phyloP scores from a whole-genome alignment of 768 basidiomycete genomes.

The Megacollybia marginata region DNA sequence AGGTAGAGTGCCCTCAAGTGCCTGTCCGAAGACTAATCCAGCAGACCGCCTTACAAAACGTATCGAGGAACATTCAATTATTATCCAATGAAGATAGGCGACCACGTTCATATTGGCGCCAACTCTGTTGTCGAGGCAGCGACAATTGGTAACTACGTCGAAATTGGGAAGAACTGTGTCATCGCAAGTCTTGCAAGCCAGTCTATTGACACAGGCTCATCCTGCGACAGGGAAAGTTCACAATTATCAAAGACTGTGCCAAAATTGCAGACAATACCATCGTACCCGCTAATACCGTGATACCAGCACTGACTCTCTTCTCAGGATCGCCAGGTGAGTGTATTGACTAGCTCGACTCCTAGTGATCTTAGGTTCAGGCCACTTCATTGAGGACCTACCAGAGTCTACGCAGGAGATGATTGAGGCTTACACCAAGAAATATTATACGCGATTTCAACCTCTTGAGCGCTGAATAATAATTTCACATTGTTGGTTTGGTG shows the following conservation, averaged over 20 bases:
- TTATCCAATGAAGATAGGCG: conserved; percentile 96
- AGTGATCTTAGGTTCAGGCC: conserved; percentile 37
- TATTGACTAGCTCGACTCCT: background rate
- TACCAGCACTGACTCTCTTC: conserved; percentile 83
- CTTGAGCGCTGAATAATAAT: background rate
- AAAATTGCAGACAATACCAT: conserved; percentile 86
- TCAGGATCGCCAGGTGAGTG: conserved; percentile 78
- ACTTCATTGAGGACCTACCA: conserved; percentile 76
- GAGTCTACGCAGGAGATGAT: conserved; percentile 93
- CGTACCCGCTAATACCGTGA: conserved; percentile 85
- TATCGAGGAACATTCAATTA: conserved; percentile 92
- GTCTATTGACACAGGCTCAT: background rate
- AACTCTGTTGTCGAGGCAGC: conserved; percentile 89
- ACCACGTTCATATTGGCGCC: conserved; percentile 92
- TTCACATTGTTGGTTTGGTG: too few relatives aligned
- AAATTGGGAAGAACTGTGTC: conserved; percentile 93
- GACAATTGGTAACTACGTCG: conserved; percentile 87
- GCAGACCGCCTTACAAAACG: conserved; percentile 81
- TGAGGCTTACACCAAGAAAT: conserved; percentile 71
- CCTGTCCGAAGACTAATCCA: background rate
- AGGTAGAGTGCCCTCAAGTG: conserved; percentile 35
- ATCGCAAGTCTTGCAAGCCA: conserved; percentile 49
- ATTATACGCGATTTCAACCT: conserved; percentile 5
- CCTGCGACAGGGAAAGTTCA: conserved; percentile 77
- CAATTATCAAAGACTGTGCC: conserved; percentile 93